Conservation (phyloP, 2,329 filamentous ascomycete species). For the Ceratocystis huliohia region DNA sequence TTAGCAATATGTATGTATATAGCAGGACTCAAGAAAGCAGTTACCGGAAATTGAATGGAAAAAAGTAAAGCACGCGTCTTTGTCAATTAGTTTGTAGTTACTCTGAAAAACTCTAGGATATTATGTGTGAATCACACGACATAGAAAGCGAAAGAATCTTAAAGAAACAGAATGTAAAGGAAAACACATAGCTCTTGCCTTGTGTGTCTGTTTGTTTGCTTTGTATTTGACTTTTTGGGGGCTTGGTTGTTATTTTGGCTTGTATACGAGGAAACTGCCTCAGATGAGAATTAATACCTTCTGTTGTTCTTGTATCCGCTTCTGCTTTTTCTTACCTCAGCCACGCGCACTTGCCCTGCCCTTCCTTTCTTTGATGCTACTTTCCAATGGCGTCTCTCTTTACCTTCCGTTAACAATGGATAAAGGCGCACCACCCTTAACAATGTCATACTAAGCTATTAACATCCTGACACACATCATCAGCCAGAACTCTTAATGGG, state of each 20-base stretch:
- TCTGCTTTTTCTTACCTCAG: background rate
- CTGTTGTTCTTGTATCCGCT: background rate
- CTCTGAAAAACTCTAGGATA: background rate
- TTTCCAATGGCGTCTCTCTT: background rate
- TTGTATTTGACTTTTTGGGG: background rate
- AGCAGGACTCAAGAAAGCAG: background rate
- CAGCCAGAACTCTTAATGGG: constrained; percentile 1
- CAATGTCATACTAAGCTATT: background rate
- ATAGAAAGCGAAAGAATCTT: background rate
- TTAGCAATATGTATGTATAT: background rate
- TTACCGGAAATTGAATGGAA: background rate
- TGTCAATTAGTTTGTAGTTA: background rate
- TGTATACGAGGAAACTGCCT: background rate
- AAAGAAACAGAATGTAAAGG: background rate
- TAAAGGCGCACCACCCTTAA: background rate
- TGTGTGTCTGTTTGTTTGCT: background rate
- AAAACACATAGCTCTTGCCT: background rate
- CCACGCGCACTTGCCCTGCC: background rate
- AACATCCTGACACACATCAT: background rate
- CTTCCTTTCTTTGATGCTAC: background rate
- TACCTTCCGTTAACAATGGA: background rate
- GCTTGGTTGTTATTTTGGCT: background rate
- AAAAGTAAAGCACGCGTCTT: background rate
- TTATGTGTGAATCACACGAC: background rate
- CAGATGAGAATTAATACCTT: background rate